These are phyloP conservation scores for Dissophora ornata DNA, from an alignment of 192 early-diverging fungal genomes.

Conservation along the genomic window DNA sequence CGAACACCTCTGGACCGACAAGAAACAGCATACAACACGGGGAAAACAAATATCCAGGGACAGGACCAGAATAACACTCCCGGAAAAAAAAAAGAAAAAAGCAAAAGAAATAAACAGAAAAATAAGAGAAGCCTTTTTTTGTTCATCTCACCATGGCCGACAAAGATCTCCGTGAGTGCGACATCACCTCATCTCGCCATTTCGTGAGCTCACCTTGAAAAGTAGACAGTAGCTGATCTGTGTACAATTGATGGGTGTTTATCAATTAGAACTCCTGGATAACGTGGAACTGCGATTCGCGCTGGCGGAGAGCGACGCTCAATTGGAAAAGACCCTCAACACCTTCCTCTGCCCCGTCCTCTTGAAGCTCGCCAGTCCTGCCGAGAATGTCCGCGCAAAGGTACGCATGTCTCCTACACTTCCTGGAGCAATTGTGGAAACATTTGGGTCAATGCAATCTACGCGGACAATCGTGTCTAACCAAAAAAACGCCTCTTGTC, in stretches of 20 bases:
- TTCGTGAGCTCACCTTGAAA: too few relatives aligned
- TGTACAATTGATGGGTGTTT: too few relatives aligned
- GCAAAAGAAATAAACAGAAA: neutral
- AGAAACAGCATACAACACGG: too few relatives aligned
- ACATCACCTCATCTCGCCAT: neutral
- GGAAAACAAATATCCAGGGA: too few relatives aligned
- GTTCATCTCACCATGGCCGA: conserved; percentile 35
- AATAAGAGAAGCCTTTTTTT: neutral
- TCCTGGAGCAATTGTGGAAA: neutral
- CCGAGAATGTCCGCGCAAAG: conserved; percentile 58
- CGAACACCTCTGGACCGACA: too few relatives aligned
- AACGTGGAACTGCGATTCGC: conserved; percentile 84
- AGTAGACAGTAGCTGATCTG: too few relatives aligned
- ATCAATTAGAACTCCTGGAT: conserved; percentile 68
- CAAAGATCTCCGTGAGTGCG: conserved; percentile 34
- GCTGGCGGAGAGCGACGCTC: conserved; percentile 71
- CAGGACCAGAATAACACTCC: too few relatives aligned
- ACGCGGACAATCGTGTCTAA: too few relatives aligned
- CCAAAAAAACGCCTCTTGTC: too few relatives aligned
- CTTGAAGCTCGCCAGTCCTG: conserved; percentile 69
- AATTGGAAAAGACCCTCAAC: conserved; percentile 70
- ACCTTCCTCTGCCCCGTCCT: conserved; percentile 77
- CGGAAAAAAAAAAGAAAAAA: too few relatives aligned
- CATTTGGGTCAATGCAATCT: too few relatives aligned
- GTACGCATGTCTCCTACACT: too few relatives aligned